Evolutionary conservation across 2,329 filamentous ascomycete genomes (phyloP).

Genomic region (Ceratocystis harringtonii): DNA sequence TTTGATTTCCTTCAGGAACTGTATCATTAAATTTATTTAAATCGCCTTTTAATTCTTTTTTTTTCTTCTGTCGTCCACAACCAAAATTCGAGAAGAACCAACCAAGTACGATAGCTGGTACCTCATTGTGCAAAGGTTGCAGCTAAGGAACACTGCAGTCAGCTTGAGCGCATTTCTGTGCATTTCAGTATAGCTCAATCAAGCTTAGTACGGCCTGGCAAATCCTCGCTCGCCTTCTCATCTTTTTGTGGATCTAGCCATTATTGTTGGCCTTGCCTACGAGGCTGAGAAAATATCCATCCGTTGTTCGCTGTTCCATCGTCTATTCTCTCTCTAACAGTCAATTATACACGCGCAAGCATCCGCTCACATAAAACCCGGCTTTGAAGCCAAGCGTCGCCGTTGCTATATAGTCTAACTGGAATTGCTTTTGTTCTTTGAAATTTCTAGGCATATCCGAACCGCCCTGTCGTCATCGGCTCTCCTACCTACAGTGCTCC

Average conservation of each 20-base stretch:
- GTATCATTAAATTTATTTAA: not conserved
- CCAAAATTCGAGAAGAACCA: not conserved
- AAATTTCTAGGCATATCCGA: too few species aligned
- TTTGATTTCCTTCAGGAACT: not conserved
- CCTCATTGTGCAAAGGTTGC: too few species aligned
- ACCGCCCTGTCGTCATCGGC: too few species aligned
- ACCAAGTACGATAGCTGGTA: not conserved
- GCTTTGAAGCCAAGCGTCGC: not conserved
- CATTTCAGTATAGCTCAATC: not conserved
- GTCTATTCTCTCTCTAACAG: not conserved
- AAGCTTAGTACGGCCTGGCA: not conserved
- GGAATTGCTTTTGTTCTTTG: not conserved
- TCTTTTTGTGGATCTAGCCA: not conserved
- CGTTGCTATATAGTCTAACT: not conserved
- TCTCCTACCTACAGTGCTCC: not conserved
- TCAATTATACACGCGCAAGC: not conserved
- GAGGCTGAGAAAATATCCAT: conserved; percentile 6
- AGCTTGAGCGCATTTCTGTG: too few species aligned
- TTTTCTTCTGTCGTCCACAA: not conserved
- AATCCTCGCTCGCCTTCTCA: not conserved
- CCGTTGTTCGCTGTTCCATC: not conserved
- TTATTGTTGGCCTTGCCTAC: conserved; percentile 3
- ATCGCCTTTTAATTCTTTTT: not conserved
- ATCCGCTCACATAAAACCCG: not conserved
- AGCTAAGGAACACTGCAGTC: too few species aligned